phyloP scores from a whole-genome alignment of 495 filamentous ascomycete genomes.

The Neurospora sublineolata region DNA sequence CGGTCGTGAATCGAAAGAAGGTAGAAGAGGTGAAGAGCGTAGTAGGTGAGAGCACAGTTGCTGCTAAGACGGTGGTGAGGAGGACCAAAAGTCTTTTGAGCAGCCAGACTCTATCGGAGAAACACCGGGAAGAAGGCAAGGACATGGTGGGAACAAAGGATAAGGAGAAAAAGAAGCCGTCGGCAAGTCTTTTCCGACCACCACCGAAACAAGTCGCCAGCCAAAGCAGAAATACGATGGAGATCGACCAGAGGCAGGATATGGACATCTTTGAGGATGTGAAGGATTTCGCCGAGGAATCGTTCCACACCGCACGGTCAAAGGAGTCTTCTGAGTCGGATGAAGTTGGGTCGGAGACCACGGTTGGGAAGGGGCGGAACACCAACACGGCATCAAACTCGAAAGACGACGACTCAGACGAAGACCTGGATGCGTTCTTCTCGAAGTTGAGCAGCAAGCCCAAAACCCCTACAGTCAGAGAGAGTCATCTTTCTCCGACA shows the following conservation, averaged over 20 bases:
- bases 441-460: not conserved
- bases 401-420: not conserved
- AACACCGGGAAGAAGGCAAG: not conserved
- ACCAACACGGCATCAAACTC: not conserved
- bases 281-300: not conserved
- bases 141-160: not conserved
- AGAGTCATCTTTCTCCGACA: not conserved
- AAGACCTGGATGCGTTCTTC: not conserved
- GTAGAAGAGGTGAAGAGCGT: not conserved
- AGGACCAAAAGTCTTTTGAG: not conserved
- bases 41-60: not conserved
- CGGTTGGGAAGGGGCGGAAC: not conserved
- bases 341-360: not conserved
- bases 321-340: not conserved
- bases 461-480: not conserved
- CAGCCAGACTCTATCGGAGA: not conserved
- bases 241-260: not conserved
- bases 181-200: not conserved
- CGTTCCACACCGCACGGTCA: not conserved
- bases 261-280: not conserved
- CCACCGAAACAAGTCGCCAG: not conserved
- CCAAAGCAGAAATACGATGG: not conserved
- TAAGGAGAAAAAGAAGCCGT: not conserved
- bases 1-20: not conserved
- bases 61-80: not conserved